Conservation (phyloP, 2,329 filamentous ascomycete genomes). For the Penicillium sp. region DNA sequence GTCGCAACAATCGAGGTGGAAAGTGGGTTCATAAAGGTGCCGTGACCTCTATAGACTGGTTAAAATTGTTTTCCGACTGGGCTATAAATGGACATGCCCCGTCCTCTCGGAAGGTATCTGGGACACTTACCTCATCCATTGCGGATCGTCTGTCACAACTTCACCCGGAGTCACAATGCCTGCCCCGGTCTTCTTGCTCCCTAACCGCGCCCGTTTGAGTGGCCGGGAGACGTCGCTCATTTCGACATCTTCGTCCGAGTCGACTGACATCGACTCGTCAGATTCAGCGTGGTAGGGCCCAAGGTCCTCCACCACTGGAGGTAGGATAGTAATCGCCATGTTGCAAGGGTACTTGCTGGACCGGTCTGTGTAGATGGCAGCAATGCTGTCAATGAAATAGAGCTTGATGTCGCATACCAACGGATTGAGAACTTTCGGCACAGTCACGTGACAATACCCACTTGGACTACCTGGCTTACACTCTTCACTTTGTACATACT, state of each 20-base stretch:
- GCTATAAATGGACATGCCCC: background rate
- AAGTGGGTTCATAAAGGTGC: constrained; percentile 69
- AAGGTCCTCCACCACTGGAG: constrained; percentile 45
- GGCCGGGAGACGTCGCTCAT: constrained; percentile 32
- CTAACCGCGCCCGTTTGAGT: constrained; percentile 39
- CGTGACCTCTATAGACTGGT: constrained; percentile 68
- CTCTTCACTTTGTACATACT: no score
- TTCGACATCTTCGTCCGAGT: constrained; percentile 43
- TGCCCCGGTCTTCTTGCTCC: constrained; percentile 28
- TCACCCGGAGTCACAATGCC: constrained; percentile 84
- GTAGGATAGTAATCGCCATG: constrained; percentile 61
- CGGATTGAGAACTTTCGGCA: background rate
- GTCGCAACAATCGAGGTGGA: constrained; percentile 75
- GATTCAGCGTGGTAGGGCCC: constrained; percentile 36
- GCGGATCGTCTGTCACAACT: constrained; percentile 81
- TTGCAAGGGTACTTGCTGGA: constrained; percentile 1
- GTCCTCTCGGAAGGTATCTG: background rate
- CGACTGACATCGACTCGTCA: constrained; percentile 53
- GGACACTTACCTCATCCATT: constrained; percentile 72
- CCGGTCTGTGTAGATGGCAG: background rate
- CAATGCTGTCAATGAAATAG: background rate
- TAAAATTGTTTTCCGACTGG: constrained; percentile 8
- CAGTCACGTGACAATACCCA: no score
- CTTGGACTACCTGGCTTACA: no score
- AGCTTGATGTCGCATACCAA: background rate